Evolutionary conservation across 1,284 basidiomycete species (phyloP).

Genomic region (Trametes versicolor): DNA sequence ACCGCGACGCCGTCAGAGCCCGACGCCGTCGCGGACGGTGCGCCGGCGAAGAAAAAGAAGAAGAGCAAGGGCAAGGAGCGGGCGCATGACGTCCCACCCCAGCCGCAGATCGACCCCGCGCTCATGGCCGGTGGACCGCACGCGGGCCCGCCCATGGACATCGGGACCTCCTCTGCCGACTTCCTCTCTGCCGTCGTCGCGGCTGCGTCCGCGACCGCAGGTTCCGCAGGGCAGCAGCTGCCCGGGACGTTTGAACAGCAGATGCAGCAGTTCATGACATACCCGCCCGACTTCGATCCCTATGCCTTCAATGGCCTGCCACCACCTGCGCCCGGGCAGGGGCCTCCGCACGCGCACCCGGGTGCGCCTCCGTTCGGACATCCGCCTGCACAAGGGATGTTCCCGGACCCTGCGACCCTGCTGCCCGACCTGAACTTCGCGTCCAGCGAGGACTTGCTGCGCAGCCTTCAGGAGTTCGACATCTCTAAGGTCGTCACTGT

Average conservation of each 20-base stretch:
- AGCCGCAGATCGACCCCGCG: conserved; percentile 24
- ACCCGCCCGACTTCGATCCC: conserved; percentile 35
- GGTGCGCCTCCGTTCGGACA: conserved; percentile 40
- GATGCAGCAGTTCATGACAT: conserved; percentile 36
- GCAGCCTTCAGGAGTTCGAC: conserved; percentile 75
- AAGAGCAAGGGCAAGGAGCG: conserved; percentile 52
- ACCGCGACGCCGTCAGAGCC: conserved; percentile 15
- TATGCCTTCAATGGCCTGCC: conserved; percentile 34
- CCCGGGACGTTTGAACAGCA: conserved; percentile 32
- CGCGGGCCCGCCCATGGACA: conserved; percentile 23
- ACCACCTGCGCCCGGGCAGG: conserved; percentile 33
- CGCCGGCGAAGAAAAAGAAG: conserved; percentile 47
- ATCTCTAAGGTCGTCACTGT: conserved; percentile 73
- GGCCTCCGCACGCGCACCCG: conserved; percentile 30
- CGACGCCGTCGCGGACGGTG: conserved; percentile 23
- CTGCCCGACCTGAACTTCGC: conserved; percentile 59
- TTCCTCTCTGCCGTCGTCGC: conserved; percentile 58
- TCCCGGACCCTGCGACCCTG: conserved; percentile 44
- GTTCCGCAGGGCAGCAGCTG: conserved; percentile 23
- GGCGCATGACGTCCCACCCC: conserved; percentile 41
- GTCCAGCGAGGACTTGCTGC: conserved; percentile 79
- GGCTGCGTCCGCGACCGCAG: conserved; percentile 45
- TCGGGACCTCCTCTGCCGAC: conserved; percentile 50
- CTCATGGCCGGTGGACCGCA: conserved; percentile 3
- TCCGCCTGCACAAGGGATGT: conserved; percentile 40